Evolutionary conservation across 2,329 filamentous ascomycete genomes (phyloP).

Genomic region (Parafenestella ontariensis): DNA sequence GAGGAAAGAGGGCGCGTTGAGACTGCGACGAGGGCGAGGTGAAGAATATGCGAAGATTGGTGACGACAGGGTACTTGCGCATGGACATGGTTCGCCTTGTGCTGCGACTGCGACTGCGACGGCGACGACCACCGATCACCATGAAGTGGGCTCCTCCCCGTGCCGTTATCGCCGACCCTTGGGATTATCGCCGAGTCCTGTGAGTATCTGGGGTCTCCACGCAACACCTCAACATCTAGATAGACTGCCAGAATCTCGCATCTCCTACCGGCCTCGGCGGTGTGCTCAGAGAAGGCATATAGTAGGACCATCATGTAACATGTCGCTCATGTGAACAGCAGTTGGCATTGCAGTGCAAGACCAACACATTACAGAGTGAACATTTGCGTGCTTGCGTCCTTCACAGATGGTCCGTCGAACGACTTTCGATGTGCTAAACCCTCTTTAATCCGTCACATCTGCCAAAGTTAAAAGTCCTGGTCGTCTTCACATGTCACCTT

Average conservation of each 20-base stretch:
- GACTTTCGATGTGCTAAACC: background rate
- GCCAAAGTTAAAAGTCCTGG: too few relatives aligned
- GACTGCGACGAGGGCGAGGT: background rate
- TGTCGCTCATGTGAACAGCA: too few relatives aligned
- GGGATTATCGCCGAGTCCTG: too few relatives aligned
- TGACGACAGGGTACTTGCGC: background rate
- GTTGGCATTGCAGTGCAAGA: too few relatives aligned
- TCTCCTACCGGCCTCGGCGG: background rate
- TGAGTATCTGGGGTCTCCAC: too few relatives aligned
- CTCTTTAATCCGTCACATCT: too few relatives aligned
- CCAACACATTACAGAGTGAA: too few relatives aligned
- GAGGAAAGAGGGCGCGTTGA: constrained; percentile 9
- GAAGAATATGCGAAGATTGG: background rate
- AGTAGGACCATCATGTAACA: background rate
- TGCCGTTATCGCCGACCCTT: background rate
- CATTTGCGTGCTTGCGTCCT: background rate
- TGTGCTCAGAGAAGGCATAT: background rate
- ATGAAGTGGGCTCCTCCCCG: too few relatives aligned
- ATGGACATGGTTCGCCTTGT: background rate
- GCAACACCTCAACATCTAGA: too few relatives aligned
- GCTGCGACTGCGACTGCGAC: too few relatives aligned
- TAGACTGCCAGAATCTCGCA: background rate
- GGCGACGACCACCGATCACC: too few relatives aligned
- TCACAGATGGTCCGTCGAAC: background rate
- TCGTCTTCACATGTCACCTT: background rate